A percentile compares a stretch with the other conserved stretches of the same genome.
Conservation (phyloP, 768 basidiomycete genomes). For the Naganishia onofrii region DNA sequence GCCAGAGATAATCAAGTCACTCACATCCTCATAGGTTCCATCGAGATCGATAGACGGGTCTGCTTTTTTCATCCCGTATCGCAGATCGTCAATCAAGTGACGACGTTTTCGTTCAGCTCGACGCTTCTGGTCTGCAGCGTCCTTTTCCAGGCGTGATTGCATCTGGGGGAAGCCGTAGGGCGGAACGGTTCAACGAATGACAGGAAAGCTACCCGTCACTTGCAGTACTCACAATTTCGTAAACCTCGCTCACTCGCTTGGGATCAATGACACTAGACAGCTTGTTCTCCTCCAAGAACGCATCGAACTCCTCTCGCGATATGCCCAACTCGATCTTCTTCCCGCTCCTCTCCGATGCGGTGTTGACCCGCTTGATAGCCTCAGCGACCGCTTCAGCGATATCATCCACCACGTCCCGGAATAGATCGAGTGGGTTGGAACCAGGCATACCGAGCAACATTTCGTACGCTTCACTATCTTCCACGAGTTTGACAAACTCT, state of each 20-base stretch:
- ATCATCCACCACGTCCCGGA: slow-evolving; percentile 87
- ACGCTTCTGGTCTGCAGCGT: slow-evolving; percentile 70
- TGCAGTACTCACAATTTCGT: slow-evolving; percentile 38
- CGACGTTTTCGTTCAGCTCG: slow-evolving; percentile 72
- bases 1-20: slow-evolving; percentile 41
- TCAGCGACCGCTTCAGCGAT: slow-evolving; percentile 81
- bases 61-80: slow-evolving; percentile 90
- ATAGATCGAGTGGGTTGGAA: slow-evolving; percentile 90
- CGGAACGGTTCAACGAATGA: too few species aligned
- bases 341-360: slow-evolving; percentile 47
- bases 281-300: slow-evolving; percentile 40
- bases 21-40: slow-evolving; percentile 74
- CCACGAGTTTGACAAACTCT: slow-evolving; percentile 73
- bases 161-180: slow-evolving; percentile 57
- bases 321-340: slow-evolving; percentile 40
- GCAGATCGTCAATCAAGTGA: slow-evolving; percentile 88
- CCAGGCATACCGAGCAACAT: slow-evolving; percentile 87
- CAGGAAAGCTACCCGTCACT: too few species aligned
- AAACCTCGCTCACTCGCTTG: slow-evolving; percentile 61
- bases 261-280: slow-evolving; percentile 63
- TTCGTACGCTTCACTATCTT: slow-evolving; percentile 76
- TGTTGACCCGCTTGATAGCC: slow-evolving; percentile 63
- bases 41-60: slow-evolving; percentile 74
- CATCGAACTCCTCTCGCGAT: slow-evolving; percentile 45
- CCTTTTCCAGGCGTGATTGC: slow-evolving; percentile 64